Evolutionary conservation across 2,329 filamentous ascomycete species (phyloP).

Genomic region (Fusarium sp.): DNA sequence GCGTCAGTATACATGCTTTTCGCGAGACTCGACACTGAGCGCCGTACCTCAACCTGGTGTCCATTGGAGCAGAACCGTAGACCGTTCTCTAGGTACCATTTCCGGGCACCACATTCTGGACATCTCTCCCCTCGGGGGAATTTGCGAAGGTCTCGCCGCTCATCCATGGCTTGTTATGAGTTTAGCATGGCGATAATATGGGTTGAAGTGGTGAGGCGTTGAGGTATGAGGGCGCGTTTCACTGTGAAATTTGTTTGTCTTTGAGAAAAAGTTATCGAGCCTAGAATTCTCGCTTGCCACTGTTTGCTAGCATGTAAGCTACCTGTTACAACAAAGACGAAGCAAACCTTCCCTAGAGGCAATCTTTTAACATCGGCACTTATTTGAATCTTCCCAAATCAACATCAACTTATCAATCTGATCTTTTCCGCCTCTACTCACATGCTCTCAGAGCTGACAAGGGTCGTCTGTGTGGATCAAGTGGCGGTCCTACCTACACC

Average conservation of each 20-base stretch:
- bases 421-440: neutral
- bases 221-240: neutral
- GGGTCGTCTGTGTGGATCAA: neutral
- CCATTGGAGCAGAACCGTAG: conserved; percentile 84
- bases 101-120: conserved; percentile 76
- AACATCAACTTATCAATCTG: neutral
- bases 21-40: neutral
- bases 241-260: conserved; percentile 2
- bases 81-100: conserved; percentile 81
- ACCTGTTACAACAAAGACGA: neutral
- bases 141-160: conserved; percentile 58
- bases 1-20: conserved; percentile 3
- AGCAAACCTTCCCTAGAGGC: neutral
- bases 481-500: neutral
- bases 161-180: conserved; percentile 51
- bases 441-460: neutral
- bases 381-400: neutral
- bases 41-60: conserved; percentile 77
- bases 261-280: conserved; percentile 20
- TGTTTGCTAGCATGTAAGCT: neutral
- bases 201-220: neutral
- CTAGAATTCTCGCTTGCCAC: conserved; percentile 5
- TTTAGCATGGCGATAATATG: neutral
- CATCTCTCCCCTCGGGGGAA: conserved; percentile 67
- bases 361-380: neutral